Evolutionary conservation across 1,284 basidiomycete species (phyloP), one percentile per base, ranked within the genome.

Genomic region (Apiotrichum veenhuisii): DNA sequence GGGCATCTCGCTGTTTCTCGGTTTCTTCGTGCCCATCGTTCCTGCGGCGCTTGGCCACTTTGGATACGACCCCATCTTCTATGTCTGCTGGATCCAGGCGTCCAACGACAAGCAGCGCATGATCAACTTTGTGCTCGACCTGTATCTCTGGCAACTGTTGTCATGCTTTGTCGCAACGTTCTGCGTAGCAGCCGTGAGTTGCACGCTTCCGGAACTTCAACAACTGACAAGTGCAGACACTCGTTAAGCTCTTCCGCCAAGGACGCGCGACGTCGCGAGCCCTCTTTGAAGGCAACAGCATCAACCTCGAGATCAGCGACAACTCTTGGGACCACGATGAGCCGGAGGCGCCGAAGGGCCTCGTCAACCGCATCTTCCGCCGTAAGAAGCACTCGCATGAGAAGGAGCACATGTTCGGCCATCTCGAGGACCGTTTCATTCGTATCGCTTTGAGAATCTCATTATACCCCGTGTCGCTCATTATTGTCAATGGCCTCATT

Each of bases 61-160:
- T 49, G 63, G 63, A 15, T 57, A 50, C 38, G 63, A 64, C 53
- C 57, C 60, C 15, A 12, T 60, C 15, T 52, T 53, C 20, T 10
- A 47, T 7, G 57, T 56, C n/a, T 64, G 62, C 51, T 64, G 58
- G 60, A 60, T 61, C 40, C 44, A 36, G 34, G 51, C 58, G 27
- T 33, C 20, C 14, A 44, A 59, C 40, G 30, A 57, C 14, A 34
- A 44, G 12, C 41, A 41, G 17, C 58, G 65, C 15, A 41, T 69
- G 45, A 33, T 42, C 3, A 63, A 64, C 42, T 58, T 67, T 50
- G 61, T 70, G 15, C 54, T 68, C 11, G 68, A 70, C 38, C 50
- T 70, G 64, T 72, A 71, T 45, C 61, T 72, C 5, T 71, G 69
- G 69, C 69, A 72, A 48, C 57, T 66, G 5, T 49, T 69, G 27